Evolutionary conservation across 2,329 filamentous ascomycete species (phyloP), one percentile per base, ranked within the genome.

Genomic region (Colletotrichum tabaci): DNA sequence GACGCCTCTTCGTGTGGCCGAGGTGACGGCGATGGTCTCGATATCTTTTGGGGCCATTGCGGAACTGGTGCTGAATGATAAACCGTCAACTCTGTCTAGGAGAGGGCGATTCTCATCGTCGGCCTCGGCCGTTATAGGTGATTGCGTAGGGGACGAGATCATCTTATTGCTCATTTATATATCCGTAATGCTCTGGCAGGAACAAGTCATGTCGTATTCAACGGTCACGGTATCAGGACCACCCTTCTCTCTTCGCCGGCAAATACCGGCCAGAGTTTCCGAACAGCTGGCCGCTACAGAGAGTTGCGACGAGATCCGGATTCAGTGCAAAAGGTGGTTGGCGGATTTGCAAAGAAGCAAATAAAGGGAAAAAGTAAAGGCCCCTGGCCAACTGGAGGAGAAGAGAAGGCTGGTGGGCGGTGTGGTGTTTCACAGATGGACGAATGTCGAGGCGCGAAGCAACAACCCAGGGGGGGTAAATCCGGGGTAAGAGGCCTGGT

Each of bases 81-180:
- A 57, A 46, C 16, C 18, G 12, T 38, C 16, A 16, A 26, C 21
- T 44, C 38, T 44, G 18, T 23, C 18, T 7, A 72, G 60, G 23
- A 72, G 70, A 26, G 70, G 70, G 47, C 57, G 55, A 21, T 66
- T 71, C 38, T 71, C 66, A 38, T 61, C 61, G 21, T 52, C 64
- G 42, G 67, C 52, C 30, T 16, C 40, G 4, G 47, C 53, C 52
- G 46, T 18, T 53, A 6, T 21, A n/a, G 47, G 44, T 4, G 21
- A 42, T 40, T 64, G 53, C 21, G 58, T 40, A 42, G 42, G 53
- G 49, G 60, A 38, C 65, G 60, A 60, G 65, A 44, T 61, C 40
- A 42, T 72, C 21, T 64, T 67, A 62, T 68, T 64, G 9, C 26
- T 21, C n/a, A 15, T 50, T 53, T 38, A 49, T 12, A 21, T 53